Evolutionary conservation across 208 protist genomes (phyloP), one percentile per base, ranked within the genome.

Genomic region (Trypanosoma platydactyli): DNA sequence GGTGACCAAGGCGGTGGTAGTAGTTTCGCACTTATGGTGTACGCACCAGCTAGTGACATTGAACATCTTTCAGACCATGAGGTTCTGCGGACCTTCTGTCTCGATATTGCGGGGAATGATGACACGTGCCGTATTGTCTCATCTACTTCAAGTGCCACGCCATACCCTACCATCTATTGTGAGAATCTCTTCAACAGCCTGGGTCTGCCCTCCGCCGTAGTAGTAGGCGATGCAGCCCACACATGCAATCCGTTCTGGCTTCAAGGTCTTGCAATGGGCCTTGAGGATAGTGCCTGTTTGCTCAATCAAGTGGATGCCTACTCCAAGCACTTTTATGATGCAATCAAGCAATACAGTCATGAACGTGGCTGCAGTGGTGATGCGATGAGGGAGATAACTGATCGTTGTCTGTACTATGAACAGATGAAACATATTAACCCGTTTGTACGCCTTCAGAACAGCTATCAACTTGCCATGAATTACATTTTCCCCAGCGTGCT

Each of bases 181-280:
- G 88, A 94, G 68, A 84, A 96, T 53, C 78, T 94, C 25, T 79
- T 86, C 77, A 96, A 96, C 80, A 87, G 74, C 52, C 82, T 92
- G 15, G 91, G 91, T 7, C 82, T 96, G 24, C 88, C 91, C 20
- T 92, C 83, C 33, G 84, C 86, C 5, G 91, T 94, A 22, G 49
- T 96, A 38, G 57, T 96, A 20, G 91, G 88, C 18, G 88, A 94
- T 58, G 86, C 91, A 5, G 91, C 79, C 13, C 91, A 96, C 68
- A 74, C 76, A 22, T 87, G 80, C 57, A 83, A 96, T 53, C 91
- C 91, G 0, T 93, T 94, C 64, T 93, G 86, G 86, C 76, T 96
- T 64, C 91, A 96, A 56, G 71, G 79, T 5, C 72, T 96, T n/a
- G 79, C 88, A 50, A 65, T 94, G 33, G 88, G 68, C 25, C 83